Conservation (phyloP, 768 basidiomycete genomes). For the Lactarius pseudohatsudake region DNA sequence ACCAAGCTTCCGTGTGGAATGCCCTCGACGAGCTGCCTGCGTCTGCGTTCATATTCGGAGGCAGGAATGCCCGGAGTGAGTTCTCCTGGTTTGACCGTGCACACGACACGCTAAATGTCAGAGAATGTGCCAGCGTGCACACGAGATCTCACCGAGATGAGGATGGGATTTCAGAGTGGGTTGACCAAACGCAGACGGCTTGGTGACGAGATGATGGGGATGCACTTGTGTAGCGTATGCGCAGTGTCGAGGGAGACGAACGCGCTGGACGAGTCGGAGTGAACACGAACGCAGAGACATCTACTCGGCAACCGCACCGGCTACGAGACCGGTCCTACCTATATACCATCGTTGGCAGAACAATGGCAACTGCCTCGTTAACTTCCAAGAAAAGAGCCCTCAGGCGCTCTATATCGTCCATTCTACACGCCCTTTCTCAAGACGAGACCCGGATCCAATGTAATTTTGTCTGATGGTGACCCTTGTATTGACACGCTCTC, state of each 20-base stretch:
- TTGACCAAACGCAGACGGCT: conserved; percentile 46
- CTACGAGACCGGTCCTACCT: not conserved
- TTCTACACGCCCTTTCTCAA: conserved; percentile 46
- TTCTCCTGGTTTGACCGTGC: conserved; percentile 36
- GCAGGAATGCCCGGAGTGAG: conserved; percentile 46
- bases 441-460: conserved; percentile 60
- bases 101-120: not conserved
- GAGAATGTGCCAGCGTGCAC: not conserved
- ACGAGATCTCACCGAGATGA: conserved; percentile 37
- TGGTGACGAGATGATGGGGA: conserved; percentile 26
- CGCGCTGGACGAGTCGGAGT: not conserved
- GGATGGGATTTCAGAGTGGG: conserved; percentile 45
- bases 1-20: conserved; percentile 45
- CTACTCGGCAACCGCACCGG: not conserved
- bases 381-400: conserved; percentile 53
- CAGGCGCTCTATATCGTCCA: conserved; percentile 49
- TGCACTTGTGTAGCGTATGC: conserved; percentile 24
- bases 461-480: conserved; percentile 33
- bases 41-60: conserved; percentile 44
- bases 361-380: conserved; percentile 3
- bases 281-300: conserved; percentile 12
- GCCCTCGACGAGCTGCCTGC: conserved; percentile 42
- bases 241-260: not conserved
- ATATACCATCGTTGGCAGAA: not conserved
- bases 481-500: not conserved